Percentiles rank a stretch among this genome's conserved stretches.
These are phyloP conservation scores for Candida pseudocylindracea DNA, from an alignment of 1,139 yeast species.

Conservation along the genomic window DNA sequence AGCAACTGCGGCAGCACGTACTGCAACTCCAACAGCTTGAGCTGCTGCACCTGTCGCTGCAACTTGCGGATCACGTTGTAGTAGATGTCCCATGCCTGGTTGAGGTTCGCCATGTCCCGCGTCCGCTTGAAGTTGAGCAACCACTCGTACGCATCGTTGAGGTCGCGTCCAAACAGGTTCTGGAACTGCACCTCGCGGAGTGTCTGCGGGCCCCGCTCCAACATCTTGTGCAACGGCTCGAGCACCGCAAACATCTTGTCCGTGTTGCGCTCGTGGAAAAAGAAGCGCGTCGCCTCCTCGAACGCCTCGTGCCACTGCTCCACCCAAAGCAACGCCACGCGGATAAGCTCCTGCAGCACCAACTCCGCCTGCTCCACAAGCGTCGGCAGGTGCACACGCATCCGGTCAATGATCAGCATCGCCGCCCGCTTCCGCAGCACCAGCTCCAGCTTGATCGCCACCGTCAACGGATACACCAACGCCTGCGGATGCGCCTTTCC, in stretches of 20 bases:
- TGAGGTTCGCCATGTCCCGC: constrained; percentile 68
- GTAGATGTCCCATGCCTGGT: constrained; percentile 96
- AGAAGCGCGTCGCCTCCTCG: constrained; percentile 87
- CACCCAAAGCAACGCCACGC: constrained; percentile 94
- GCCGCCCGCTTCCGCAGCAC: constrained; percentile 85
- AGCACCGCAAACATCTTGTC: constrained; percentile 86
- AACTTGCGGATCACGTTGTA: constrained; percentile 85
- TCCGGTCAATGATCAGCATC: constrained; percentile 68
- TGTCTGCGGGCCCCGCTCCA: constrained; percentile 79
- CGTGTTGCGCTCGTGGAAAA: constrained; percentile 85
- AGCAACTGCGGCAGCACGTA: constrained; percentile 83
- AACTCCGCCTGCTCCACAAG: constrained; percentile 84
- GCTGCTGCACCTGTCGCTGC: constrained; percentile 70
- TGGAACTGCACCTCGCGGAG: constrained; percentile 84
- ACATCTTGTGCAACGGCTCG: constrained; percentile 71
- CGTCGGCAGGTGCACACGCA: constrained; percentile 69
- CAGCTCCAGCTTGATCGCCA: constrained; percentile 88
- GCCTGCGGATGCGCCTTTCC: constrained; percentile 98
- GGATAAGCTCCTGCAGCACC: constrained; percentile 80
- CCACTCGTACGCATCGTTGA: constrained; percentile 90
- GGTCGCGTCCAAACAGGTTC: constrained; percentile 82
- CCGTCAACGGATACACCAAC: constrained; percentile 83
- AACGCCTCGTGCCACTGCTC: constrained; percentile 97
- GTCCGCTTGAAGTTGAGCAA: constrained; percentile 66
- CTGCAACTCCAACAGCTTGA: constrained; percentile 71